phyloP scores from a whole-genome alignment of 2,329 filamentous ascomycete genomes.

The Sporothrix variecibatus region DNA sequence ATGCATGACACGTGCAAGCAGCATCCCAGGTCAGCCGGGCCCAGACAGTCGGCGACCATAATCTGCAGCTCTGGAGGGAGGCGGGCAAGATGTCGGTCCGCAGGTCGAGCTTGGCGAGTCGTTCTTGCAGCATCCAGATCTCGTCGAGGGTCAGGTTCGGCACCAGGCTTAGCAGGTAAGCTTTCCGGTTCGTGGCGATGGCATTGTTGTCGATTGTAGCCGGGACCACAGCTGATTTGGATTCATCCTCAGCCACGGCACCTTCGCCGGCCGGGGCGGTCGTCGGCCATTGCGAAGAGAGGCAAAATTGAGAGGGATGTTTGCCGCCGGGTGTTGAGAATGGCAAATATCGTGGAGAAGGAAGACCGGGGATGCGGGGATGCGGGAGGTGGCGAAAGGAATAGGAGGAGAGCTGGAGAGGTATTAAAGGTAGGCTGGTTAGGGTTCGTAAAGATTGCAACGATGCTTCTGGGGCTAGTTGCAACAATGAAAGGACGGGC shows the following conservation, averaged over 20 bases:
- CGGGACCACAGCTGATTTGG: neutral
- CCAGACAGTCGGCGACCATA: conserved; percentile 26
- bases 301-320: neutral
- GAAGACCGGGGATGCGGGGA: neutral
- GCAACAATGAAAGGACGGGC: neutral
- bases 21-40: conserved; percentile 28
- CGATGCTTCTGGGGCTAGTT: neutral
- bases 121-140: conserved; percentile 29
- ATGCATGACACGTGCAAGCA: conserved; percentile 29
- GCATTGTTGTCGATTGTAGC: neutral
- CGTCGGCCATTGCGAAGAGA: conserved; percentile 17
- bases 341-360: neutral
- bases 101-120: conserved; percentile 27
- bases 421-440: neutral
- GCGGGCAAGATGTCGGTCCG: conserved; percentile 27
- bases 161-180: conserved; percentile 24
- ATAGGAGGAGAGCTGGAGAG: neutral
- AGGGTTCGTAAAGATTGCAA: neutral
- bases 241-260: neutral
- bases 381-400: neutral
- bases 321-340: neutral
- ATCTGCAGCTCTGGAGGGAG: conserved; percentile 32
- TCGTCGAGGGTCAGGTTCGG: conserved; percentile 27
- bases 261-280: neutral
- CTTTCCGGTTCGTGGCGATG: conserved; percentile 19